Base-by-base conservation (phyloP, 768 basidiomycete genomes). In the Hysterangium stoloniferum region DNA sequence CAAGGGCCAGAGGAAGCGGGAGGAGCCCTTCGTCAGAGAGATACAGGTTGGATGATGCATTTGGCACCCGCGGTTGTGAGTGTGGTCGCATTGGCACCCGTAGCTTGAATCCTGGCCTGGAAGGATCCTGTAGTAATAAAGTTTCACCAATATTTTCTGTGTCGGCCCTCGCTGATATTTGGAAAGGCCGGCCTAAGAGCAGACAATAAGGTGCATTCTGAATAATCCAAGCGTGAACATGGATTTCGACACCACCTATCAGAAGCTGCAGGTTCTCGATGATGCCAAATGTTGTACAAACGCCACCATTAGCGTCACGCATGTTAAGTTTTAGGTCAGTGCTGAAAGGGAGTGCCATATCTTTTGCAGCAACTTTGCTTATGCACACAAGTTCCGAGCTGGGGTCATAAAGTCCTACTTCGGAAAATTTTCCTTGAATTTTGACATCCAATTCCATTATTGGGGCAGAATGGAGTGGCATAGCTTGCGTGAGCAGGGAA, bases 121-220 rank as follows among this genome's bases (percentile, higher is more conserved):
- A 9, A 2, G 54, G 51, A 36, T 55, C 42, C 1, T 9, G 4
- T 7, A 55, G 29, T 2, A 49, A 27, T 9, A 55, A 7, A 1
- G 25, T 29, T 19, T 52, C 36, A n/a, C 50, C 31, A 1, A 28
- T 42, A n/a, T 54, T 29, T 17, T 34, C 32, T 17, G 24, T 40
- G 19, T 52, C 34, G n/a, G 20, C 22, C 12, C 28, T 24, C 13
- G 12, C 34, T 6, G 41, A 27, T 1, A 52, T 4, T 5, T 51
- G 24, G 51, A 57, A 55, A 0, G 56, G 56, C 7, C 48, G 35
- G 0, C 56, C 56, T 9, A 57, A 33, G 4, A 57, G 22, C 4
- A 57, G 42, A 4, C 34, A 19, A 19, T 52, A 55, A 12, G 56
- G 56, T 1, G 55, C 48, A 4, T 52, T 36, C 13, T 57, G 24